phyloP scores from a whole-genome alignment of 805 yeast species.

The Candida michaelii region DNA sequence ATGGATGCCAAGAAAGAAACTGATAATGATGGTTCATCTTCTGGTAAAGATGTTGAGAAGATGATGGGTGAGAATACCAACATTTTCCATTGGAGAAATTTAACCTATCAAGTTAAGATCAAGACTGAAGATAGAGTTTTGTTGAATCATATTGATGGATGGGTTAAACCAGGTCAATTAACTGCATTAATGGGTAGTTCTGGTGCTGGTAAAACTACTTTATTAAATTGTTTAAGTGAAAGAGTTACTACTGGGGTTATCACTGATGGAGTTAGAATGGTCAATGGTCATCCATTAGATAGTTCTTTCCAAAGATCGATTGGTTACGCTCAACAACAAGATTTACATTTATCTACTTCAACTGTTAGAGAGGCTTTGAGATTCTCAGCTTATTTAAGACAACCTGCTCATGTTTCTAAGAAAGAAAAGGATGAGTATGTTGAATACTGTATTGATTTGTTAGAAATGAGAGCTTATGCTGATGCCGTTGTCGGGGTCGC shows the following conservation, averaged over 20 bases:
- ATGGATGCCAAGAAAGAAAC: constrained; percentile 25
- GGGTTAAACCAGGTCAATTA: constrained; percentile 77
- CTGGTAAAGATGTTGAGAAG: not conserved
- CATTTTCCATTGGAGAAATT: constrained; percentile 40
- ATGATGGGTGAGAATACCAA: constrained; percentile 12
- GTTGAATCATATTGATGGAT: constrained; percentile 52
- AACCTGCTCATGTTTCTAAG: constrained; percentile 55
- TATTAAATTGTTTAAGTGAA: constrained; percentile 70
- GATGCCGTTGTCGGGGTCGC: constrained; percentile 80
- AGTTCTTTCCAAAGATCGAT: constrained; percentile 71
- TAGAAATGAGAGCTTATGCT: constrained; percentile 69
- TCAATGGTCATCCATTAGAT: constrained; percentile 64
- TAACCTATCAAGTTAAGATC: constrained; percentile 37
- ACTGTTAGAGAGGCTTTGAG: constrained; percentile 75
- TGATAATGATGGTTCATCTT: not conserved
- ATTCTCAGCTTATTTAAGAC: constrained; percentile 73
- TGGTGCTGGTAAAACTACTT: constrained; percentile 84
- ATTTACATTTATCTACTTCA: constrained; percentile 64
- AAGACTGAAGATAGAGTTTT: constrained; percentile 39
- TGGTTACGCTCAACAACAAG: constrained; percentile 83
- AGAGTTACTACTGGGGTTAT: constrained; percentile 70
- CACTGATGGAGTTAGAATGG: constrained; percentile 62
- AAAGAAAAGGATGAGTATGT: constrained; percentile 66
- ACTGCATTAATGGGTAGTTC: constrained; percentile 86
- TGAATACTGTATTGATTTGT: constrained; percentile 61